These are phyloP conservation scores for Naganishia cerealis DNA, from an alignment of 1,284 basidiomycete genomes.

Conservation along the genomic window DNA sequence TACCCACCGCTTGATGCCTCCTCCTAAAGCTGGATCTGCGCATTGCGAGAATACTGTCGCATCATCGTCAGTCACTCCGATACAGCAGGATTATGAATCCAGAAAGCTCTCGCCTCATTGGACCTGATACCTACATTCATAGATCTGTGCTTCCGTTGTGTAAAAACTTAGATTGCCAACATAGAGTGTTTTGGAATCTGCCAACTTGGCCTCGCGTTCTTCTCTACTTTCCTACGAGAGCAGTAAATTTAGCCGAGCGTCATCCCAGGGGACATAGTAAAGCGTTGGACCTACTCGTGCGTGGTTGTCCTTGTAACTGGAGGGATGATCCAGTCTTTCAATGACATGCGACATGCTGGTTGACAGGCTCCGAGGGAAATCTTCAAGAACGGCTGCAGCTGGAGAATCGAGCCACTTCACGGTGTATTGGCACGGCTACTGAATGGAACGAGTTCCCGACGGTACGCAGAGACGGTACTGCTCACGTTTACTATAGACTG, in stretches of 20 bases:
- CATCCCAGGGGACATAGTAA: background rate
- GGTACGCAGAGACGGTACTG: no score
- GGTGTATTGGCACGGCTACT: no score
- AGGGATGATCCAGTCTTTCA: constrained; percentile 80
- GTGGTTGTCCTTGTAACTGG: constrained; percentile 91
- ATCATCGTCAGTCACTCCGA: background rate
- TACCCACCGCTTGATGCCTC: constrained; percentile 79
- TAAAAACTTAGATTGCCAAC: constrained; percentile 96
- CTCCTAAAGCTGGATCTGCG: constrained; percentile 81
- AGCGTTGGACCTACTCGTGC: constrained; percentile 58
- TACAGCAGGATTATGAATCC: background rate
- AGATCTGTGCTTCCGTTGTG: constrained; percentile 99
- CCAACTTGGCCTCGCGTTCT: constrained; percentile 57
- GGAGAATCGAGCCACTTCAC: background rate
- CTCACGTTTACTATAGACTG: no score
- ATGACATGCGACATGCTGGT: constrained; percentile 80
- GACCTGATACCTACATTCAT: constrained; percentile 63
- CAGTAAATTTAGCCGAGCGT: constrained; percentile 22
- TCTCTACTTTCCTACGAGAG: constrained; percentile 49
- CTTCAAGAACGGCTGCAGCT: background rate
- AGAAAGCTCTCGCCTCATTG: background rate
- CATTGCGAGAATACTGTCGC: constrained; percentile 79
- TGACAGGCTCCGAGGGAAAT: background rate
- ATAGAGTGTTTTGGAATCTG: constrained; percentile 62
- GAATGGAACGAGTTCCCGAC: no score